Percentiles rank a stretch among this genome's conserved stretches.
phyloP scores from a whole-genome alignment of 1,139 yeast species.

The Meyerozyma elateridarum region DNA sequence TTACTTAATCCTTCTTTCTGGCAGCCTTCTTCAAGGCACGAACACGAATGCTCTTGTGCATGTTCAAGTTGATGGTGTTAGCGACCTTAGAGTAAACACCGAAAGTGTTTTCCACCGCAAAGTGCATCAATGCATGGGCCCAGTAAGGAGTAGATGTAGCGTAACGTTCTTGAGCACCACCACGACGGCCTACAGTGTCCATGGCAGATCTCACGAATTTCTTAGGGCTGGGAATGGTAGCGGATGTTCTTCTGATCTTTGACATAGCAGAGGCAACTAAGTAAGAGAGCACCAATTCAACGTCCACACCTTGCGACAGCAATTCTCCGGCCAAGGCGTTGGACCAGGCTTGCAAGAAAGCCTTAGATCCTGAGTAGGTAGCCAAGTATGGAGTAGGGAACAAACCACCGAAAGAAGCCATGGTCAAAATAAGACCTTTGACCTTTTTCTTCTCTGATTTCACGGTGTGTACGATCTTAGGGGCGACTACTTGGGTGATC shows the following conservation, averaged over 20 bases:
- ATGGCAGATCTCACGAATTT: slow-evolving; percentile 70
- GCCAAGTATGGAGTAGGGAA: slow-evolving; percentile 91
- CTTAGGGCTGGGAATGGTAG: slow-evolving; percentile 77
- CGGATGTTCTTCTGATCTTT: slow-evolving; percentile 74
- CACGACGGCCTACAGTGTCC: slow-evolving; percentile 69
- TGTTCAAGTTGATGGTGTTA: slow-evolving; percentile 58
- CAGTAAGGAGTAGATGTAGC: slow-evolving; percentile 90
- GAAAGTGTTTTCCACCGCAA: slow-evolving; percentile 68
- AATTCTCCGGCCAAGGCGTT: slow-evolving; percentile 86
- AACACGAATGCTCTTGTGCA: slow-evolving; percentile 76
- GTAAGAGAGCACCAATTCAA: slow-evolving; percentile 82
- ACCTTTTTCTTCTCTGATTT: slow-evolving; percentile 28
- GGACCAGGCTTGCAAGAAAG: slow-evolving; percentile 92
- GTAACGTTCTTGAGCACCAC: slow-evolving; percentile 88
- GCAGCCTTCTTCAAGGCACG: slow-evolving; percentile 84
- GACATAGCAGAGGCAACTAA: slow-evolving; percentile 96
- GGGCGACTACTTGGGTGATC: slow-evolving; percentile 73
- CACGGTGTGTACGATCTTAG: slow-evolving; percentile 56
- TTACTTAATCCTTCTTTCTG: slow-evolving; percentile 19
- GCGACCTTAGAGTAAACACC: slow-evolving; percentile 78
- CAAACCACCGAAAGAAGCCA: slow-evolving; percentile 97
- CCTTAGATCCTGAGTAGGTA: slow-evolving; percentile 93
- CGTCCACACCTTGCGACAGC: slow-evolving; percentile 65
- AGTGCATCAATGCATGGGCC: slow-evolving; percentile 92
- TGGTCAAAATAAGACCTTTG: slow-evolving; percentile 76